Base-by-base conservation (phyloP, 1,284 basidiomycete species). In the Sanghuangporus baumii region DNA sequence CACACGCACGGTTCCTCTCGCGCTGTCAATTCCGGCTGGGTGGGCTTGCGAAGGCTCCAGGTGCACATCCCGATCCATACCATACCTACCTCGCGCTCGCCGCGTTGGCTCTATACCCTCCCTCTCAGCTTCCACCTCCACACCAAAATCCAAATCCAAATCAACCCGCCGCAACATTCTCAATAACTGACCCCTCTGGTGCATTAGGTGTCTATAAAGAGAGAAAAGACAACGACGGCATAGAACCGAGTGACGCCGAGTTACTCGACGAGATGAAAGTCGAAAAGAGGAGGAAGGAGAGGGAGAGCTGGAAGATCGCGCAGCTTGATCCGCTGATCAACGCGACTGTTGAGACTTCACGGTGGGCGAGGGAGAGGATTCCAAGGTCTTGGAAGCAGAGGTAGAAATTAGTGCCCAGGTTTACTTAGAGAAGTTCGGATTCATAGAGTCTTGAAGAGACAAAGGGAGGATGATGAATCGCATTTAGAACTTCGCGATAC, bases 11-110 rank as follows among this genome's bases (percentile, higher is more conserved):
- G 1, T 96, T 93, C 69, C 74, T 96, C 18, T 78, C 83, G 0
- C 72, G 74, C 1, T 93, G 93, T 67, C 94, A 96, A 72, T 93
- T 86, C 72, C 88, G 87, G 58, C 89, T 87, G 63, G 94, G 94
- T 0, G 94, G 94, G 0, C 88, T 96, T 57, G 83, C 86, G 0
- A 96, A 96, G 71, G 84, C 85, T 2, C 89, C 90, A 0, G 86
- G 83, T 9, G 89, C 93, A 67, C 81, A 58, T 55, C 8, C 68
- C 86, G 93, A 96, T 78, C 94, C 91, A 7, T 96, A 87, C 73
- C 94, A 97, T 69, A 94, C 93, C 0, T 97, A 96, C 72, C 80
- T 97, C 34, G 87, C 92, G 1, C 76, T 96, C 23, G 94, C 94
- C 0, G 87, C 91, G 0, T 70, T 96, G 38, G 81, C 91, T 1